phyloP scores from a whole-genome alignment of 129 eudicot species.

The Helichrysum umbraculigerum region DNA sequence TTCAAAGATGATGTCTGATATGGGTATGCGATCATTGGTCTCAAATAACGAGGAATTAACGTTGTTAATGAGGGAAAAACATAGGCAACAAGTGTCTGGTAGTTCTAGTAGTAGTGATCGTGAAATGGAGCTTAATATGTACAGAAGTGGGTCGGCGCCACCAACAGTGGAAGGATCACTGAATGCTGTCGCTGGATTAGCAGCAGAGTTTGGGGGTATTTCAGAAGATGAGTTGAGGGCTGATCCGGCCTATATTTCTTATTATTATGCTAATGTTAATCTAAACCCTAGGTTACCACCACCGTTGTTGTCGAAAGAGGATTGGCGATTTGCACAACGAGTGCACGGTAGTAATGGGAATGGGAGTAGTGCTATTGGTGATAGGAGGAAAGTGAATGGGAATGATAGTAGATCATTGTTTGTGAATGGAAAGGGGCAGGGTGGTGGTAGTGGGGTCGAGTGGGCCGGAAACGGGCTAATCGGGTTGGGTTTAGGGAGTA shows the following conservation, averaged over 20 bases:
- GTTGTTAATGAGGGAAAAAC: conserved; percentile 57
- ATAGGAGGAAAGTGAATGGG: conserved; percentile 60
- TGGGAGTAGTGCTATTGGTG: conserved; percentile 68
- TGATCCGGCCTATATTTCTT: conserved; percentile 80
- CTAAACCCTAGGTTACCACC: conserved; percentile 92
- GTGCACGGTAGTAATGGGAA: conserved; percentile 44
- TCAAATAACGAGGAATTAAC: conserved; percentile 59
- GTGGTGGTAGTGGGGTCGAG: conserved; percentile 43
- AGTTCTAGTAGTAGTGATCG: conserved; percentile 37
- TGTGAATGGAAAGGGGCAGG: conserved; percentile 25
- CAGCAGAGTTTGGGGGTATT: conserved; percentile 34
- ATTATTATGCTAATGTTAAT: conserved; percentile 82
- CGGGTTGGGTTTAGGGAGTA: conserved; percentile 77
- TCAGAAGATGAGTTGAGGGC: conserved; percentile 90
- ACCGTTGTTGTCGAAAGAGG: conserved; percentile 89
- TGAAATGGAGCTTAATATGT: conserved; percentile 63
- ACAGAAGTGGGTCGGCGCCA: conserved; percentile 89
- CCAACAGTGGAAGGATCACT: conserved; percentile 88
- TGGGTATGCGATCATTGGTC: conserved; percentile 62
- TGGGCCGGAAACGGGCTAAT: conserved; percentile 85
- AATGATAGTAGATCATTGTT: conserved; percentile 47
- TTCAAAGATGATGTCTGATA: conserved; percentile 65
- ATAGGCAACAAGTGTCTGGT: conserved; percentile 43
- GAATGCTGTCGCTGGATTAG: conserved; percentile 65
- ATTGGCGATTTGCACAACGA: conserved; percentile 85